A percentile compares a stretch with the other conserved stretches of the same genome.
phyloP scores from a whole-genome alignment of 805 yeast species.

The Maudiozyma serrabonitensis region DNA sequence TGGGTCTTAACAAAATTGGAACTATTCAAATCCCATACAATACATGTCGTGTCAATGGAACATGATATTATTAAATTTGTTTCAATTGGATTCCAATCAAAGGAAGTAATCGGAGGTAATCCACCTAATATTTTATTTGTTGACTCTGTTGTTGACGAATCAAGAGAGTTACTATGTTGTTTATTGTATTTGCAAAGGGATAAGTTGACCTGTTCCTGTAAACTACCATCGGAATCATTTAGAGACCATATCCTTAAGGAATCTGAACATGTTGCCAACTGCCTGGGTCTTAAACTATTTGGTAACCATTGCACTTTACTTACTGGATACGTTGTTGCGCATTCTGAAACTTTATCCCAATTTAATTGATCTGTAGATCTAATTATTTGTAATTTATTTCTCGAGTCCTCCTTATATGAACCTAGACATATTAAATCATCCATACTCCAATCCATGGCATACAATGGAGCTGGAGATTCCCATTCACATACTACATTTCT shows the following conservation, averaged over 20 bases:
- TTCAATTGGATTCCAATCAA: constrained; percentile 82
- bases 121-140: constrained; percentile 15
- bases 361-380: constrained; percentile 48
- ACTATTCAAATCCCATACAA: constrained; percentile 70
- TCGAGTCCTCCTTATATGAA: constrained; percentile 68
- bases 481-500: constrained; percentile 18
- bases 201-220: constrained; percentile 34
- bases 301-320: constrained; percentile 30
- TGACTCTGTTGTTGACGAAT: background rate
- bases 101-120: constrained; percentile 83
- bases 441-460: constrained; percentile 27
- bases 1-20: constrained; percentile 71
- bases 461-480: constrained; percentile 23
- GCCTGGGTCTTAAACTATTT: constrained; percentile 17
- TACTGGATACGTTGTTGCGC: constrained; percentile 25
- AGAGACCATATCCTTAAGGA: constrained; percentile 27
- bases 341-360: constrained; percentile 49
- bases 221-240: constrained; percentile 16
- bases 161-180: constrained; percentile 22
- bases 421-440: constrained; percentile 27
- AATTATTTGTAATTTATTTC: constrained; percentile 52
- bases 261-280: constrained; percentile 30
- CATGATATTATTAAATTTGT: constrained; percentile 68
- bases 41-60: constrained; percentile 92
- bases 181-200: constrained; percentile 36